These are phyloP conservation scores for Hericium rajendrae DNA, from an alignment of 768 basidiomycete genomes.

Conservation along the genomic window DNA sequence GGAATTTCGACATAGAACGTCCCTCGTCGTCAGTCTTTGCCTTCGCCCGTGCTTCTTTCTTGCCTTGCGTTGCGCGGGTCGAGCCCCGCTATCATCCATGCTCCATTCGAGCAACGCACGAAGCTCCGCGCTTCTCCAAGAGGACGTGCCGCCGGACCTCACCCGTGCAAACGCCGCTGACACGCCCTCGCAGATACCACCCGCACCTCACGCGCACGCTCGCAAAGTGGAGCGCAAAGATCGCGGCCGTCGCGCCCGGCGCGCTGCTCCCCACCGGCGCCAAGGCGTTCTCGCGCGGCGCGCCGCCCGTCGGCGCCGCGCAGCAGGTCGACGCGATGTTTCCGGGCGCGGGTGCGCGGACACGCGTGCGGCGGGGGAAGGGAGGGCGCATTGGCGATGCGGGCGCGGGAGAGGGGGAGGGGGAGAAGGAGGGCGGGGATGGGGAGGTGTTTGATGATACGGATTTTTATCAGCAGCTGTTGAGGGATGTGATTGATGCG, in stretches of 20 bases:
- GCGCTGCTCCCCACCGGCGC: slow-evolving; percentile 60
- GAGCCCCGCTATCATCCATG: too few species aligned
- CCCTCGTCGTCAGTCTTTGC: not conserved
- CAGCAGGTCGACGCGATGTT: slow-evolving; percentile 68
- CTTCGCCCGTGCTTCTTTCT: not conserved
- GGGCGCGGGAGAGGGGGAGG: slow-evolving; percentile 20
- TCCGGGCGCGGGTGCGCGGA: slow-evolving; percentile 46
- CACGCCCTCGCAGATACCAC: slow-evolving; percentile 38
- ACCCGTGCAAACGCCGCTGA: not conserved
- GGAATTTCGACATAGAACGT: not conserved
- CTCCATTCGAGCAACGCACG: too few species aligned
- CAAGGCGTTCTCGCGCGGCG: slow-evolving; percentile 54
- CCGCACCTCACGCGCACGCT: slow-evolving; percentile 69
- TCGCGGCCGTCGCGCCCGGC: slow-evolving; percentile 83
- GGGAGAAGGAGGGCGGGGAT: slow-evolving; percentile 27
- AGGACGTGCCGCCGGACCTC: too few species aligned
- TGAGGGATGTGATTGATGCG: slow-evolving; percentile 86
- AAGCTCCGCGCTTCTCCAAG: too few species aligned
- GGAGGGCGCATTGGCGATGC: slow-evolving; percentile 27
- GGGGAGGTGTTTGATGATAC: slow-evolving; percentile 72
- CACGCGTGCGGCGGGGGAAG: slow-evolving; percentile 46
- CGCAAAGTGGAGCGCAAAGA: slow-evolving; percentile 92
- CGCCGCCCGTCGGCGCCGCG: slow-evolving; percentile 45
- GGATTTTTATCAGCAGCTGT: slow-evolving; percentile 87
- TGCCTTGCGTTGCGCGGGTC: not conserved